These are phyloP conservation scores for Wickerhamiella galacta DNA, from an alignment of 805 yeast species.

Conservation along the genomic window DNA sequence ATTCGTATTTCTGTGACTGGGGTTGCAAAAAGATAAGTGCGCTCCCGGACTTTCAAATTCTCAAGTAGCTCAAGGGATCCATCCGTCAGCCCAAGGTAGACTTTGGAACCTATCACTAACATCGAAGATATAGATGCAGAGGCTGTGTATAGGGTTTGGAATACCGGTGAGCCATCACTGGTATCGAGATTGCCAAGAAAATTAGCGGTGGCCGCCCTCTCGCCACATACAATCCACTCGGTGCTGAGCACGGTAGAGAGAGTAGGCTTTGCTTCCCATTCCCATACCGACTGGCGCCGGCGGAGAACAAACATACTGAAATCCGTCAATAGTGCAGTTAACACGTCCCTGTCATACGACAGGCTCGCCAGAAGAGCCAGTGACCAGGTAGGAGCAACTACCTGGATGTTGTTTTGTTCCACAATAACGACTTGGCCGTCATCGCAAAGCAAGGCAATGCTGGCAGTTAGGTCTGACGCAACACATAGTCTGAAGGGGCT, in stretches of 20 bases:
- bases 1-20: not conserved
- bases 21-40: not conserved
- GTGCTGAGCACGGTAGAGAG: not conserved
- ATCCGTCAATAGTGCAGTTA: not conserved
- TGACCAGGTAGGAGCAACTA: constrained; percentile 4
- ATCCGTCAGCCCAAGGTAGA: constrained; percentile 4
- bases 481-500: not conserved
- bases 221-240: not conserved
- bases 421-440: constrained; percentile 4
- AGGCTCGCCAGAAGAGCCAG: constrained; percentile 1
- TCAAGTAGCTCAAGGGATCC: constrained; percentile 2
- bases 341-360: not conserved
- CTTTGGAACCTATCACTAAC: not conserved
- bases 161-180: not conserved
- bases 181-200: not conserved
- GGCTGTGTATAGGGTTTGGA: not conserved
- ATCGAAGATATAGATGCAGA: not conserved
- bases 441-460: constrained; percentile 3
- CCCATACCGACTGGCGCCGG: not conserved
- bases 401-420: constrained; percentile 7
- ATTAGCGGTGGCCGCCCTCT: not conserved
- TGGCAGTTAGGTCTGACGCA: not conserved
- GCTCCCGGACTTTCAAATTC: no score
- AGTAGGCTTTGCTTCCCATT: not conserved
- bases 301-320: not conserved